phyloP scores from a whole-genome alignment of 2,329 filamentous ascomycete genomes.

The Epichloe sylvatica region DNA sequence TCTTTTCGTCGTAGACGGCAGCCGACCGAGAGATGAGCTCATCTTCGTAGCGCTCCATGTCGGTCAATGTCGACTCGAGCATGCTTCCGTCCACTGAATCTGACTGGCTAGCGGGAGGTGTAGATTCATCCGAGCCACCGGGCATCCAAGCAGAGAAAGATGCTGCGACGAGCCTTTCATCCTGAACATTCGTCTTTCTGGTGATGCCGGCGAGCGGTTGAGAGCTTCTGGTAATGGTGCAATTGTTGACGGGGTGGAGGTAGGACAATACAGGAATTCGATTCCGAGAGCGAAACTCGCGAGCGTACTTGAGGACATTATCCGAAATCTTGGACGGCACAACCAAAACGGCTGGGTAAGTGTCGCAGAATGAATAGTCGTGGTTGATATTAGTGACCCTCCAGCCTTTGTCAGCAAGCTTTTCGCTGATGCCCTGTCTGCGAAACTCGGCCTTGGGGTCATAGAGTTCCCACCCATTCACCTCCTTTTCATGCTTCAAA shows the following conservation, averaged over 20 bases:
- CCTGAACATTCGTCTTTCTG: constrained; percentile 82
- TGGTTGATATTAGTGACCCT: constrained; percentile 79
- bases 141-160: constrained; percentile 51
- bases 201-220: constrained; percentile 81
- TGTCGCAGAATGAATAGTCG: constrained; percentile 82
- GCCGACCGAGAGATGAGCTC: constrained; percentile 38
- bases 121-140: constrained; percentile 19
- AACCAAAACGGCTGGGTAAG: constrained; percentile 73
- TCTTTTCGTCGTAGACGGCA: constrained; percentile 40
- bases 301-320: constrained; percentile 88
- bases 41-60: constrained; percentile 55
- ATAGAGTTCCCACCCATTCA: constrained; percentile 75
- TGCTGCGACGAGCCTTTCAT: constrained; percentile 82
- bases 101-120: constrained; percentile 32
- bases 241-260: constrained; percentile 92
- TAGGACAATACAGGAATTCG: constrained; percentile 86
- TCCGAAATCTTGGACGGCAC: constrained; percentile 90
- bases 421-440: constrained; percentile 73
- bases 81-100: constrained; percentile 27
- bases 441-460: constrained; percentile 74
- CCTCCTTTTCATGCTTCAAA: constrained; percentile 54
- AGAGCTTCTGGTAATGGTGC: constrained; percentile 87
- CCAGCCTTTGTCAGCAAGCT: constrained; percentile 69
- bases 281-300: constrained; percentile 72
- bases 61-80: constrained; percentile 37